Evolutionary conservation across 306 rosid genomes (phyloP).

Genomic region (Vigna radiata): DNA sequence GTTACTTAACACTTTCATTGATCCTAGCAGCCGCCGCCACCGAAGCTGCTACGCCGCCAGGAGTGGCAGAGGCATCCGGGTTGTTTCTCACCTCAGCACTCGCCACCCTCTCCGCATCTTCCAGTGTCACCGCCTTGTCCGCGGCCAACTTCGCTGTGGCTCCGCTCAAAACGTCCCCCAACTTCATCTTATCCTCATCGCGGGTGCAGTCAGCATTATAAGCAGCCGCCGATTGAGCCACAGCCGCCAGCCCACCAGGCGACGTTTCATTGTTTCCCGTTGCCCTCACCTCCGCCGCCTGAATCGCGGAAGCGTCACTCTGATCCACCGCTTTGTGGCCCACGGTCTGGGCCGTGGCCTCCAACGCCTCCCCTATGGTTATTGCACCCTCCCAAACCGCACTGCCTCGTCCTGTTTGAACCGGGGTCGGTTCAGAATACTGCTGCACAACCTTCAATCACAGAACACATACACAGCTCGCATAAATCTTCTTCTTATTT

Average conservation of each 20-base stretch:
- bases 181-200: constrained; percentile 61
- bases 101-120: constrained; percentile 71
- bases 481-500: too few species aligned
- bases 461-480: not conserved
- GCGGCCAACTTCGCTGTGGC: constrained; percentile 60
- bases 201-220: constrained; percentile 49
- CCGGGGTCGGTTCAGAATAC: constrained; percentile 50
- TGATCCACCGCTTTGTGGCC: constrained; percentile 67
- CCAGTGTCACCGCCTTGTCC: constrained; percentile 61
- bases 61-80: constrained; percentile 46
- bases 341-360: constrained; percentile 59
- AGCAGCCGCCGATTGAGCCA: constrained; percentile 68
- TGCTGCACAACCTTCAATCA: constrained; percentile 65
- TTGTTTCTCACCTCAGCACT: constrained; percentile 71
- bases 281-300: constrained; percentile 76
- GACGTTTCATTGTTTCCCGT: constrained; percentile 56
- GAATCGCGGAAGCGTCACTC: constrained; percentile 71
- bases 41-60: constrained; percentile 78
- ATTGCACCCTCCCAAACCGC: constrained; percentile 41
- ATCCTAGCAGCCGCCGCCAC: constrained; percentile 72
- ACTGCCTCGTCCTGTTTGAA: not conserved
- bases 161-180: constrained; percentile 55
- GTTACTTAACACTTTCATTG: constrained; percentile 49
- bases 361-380: constrained; percentile 84
- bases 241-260: constrained; percentile 64